Evolutionary conservation across 768 basidiomycete species (phyloP).

Genomic region (Amyloporia xantha): DNA sequence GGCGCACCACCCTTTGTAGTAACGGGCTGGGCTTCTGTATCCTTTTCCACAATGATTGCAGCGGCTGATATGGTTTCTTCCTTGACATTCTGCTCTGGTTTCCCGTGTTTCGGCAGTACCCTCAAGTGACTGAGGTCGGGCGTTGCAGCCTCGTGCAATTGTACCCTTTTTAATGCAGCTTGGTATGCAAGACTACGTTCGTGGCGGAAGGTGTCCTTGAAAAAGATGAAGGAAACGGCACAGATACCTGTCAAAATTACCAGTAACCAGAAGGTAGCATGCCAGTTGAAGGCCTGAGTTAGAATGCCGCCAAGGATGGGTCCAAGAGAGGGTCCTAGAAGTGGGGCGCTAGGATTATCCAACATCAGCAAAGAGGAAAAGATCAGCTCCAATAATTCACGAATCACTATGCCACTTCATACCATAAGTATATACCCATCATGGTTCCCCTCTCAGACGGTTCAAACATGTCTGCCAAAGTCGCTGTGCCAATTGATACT

Average conservation of each 20-base stretch:
- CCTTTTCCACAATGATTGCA: slow-evolving; percentile 9
- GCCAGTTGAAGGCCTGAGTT: slow-evolving; percentile 67
- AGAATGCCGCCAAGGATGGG: slow-evolving; percentile 70
- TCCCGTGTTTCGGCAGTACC: background rate
- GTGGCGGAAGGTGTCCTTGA: slow-evolving; percentile 79
- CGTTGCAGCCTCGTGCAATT: no score
- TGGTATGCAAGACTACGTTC: slow-evolving; percentile 82
- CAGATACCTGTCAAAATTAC: slow-evolving; percentile 51
- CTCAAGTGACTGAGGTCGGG: background rate
- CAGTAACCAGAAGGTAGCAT: slow-evolving; percentile 80
- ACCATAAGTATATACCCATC: slow-evolving; percentile 71
- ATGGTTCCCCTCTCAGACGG: slow-evolving; percentile 64
- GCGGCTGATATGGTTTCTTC: background rate
- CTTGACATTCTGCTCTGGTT: background rate
- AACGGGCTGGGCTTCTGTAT: background rate
- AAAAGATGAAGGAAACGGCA: slow-evolving; percentile 53
- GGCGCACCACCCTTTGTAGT: no score
- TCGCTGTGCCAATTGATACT: slow-evolving; percentile 67
- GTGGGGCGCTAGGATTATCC: slow-evolving; percentile 44
- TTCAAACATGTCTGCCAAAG: slow-evolving; percentile 74
- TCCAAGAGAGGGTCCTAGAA: slow-evolving; percentile 64
- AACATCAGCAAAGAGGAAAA: background rate
- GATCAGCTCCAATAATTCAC: no score
- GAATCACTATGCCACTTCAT: no score
- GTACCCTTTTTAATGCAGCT: slow-evolving; percentile 44